A percentile compares a stretch with the other conserved stretches of the same genome.
Conservation (phyloP, 805 yeast species). For the Candida wancherniae region DNA sequence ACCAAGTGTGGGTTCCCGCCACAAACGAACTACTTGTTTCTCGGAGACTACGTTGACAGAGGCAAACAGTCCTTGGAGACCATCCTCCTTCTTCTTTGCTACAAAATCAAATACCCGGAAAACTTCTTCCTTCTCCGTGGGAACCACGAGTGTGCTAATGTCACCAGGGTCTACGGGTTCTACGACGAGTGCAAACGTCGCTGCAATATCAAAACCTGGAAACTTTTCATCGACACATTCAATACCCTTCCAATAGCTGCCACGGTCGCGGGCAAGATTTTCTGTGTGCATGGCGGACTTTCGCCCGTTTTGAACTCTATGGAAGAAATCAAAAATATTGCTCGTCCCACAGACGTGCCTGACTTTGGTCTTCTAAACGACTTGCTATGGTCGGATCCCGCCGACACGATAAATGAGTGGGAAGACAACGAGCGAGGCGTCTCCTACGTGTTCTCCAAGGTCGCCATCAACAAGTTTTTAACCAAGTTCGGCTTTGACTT, state of each 20-base stretch:
- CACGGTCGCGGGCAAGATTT: constrained; percentile 89
- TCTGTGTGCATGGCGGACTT: constrained; percentile 84
- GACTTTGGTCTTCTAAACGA: constrained; percentile 77
- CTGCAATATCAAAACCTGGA: constrained; percentile 90
- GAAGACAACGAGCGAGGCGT: constrained; percentile 86
- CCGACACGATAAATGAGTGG: constrained; percentile 80
- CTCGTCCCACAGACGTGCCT: constrained; percentile 82
- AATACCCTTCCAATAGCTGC: constrained; percentile 95
- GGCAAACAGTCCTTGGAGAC: constrained; percentile 97
- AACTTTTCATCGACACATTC: constrained; percentile 87
- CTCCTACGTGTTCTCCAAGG: constrained; percentile 71
- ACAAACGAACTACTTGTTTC: constrained; percentile 79
- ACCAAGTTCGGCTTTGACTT: constrained; percentile 73
- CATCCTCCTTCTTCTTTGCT: constrained; percentile 77
- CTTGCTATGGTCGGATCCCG: constrained; percentile 81
- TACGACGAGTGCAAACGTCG: constrained; percentile 97
- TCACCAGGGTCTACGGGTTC: constrained; percentile 94
- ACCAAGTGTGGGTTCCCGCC: constrained; percentile 98
- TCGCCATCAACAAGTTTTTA: constrained; percentile 73
- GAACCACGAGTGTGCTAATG: constrained; percentile 96
- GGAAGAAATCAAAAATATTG: constrained; percentile 71
- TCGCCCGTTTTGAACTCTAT: constrained; percentile 68
- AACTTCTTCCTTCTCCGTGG: constrained; percentile 91
- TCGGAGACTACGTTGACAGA: constrained; percentile 97
- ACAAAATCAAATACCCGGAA: constrained; percentile 94